Evolutionary conservation across 306 rosid species (phyloP).

Genomic region (Mimosa pudica): DNA sequence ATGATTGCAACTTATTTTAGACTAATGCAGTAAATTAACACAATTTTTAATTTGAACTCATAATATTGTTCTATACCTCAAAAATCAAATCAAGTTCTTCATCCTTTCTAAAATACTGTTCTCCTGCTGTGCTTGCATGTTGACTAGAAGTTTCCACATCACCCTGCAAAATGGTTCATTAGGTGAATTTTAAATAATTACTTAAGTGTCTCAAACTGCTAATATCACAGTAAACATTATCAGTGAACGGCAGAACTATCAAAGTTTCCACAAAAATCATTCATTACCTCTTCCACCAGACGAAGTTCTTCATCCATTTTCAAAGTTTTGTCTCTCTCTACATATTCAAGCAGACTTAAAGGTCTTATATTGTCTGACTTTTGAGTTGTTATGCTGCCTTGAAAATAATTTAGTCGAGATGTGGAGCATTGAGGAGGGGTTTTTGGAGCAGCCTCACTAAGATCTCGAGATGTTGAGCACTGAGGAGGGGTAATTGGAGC

Average conservation of each 20-base stretch:
- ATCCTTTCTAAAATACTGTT: slow-evolving; percentile 32
- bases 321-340: slow-evolving; percentile 32
- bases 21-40: background rate
- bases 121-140: slow-evolving; percentile 36
- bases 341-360: slow-evolving; percentile 33
- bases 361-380: slow-evolving; percentile 33
- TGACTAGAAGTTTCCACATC: slow-evolving; percentile 9
- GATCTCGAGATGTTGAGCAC: too few relatives aligned
- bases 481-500: too few relatives aligned
- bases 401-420: slow-evolving; percentile 41
- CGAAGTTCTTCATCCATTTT: slow-evolving; percentile 38
- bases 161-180: slow-evolving; percentile 30
- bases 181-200: slow-evolving; percentile 24
- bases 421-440: slow-evolving; percentile 54
- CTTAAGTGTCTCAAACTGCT: background rate
- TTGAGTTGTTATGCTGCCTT: slow-evolving; percentile 42
- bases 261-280: background rate
- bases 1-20: background rate
- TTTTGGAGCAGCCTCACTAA: slow-evolving; percentile 44
- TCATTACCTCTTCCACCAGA: slow-evolving; percentile 56
- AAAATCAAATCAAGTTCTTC: slow-evolving; percentile 44
- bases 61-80: slow-evolving; percentile 47
- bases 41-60: slow-evolving; percentile 7
- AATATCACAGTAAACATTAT: slow-evolving; percentile 3
- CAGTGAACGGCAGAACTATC: slow-evolving; percentile 16